Evolutionary conservation across 495 filamentous ascomycete species (phyloP).

Genomic region (Aspergillus panamensis): DNA sequence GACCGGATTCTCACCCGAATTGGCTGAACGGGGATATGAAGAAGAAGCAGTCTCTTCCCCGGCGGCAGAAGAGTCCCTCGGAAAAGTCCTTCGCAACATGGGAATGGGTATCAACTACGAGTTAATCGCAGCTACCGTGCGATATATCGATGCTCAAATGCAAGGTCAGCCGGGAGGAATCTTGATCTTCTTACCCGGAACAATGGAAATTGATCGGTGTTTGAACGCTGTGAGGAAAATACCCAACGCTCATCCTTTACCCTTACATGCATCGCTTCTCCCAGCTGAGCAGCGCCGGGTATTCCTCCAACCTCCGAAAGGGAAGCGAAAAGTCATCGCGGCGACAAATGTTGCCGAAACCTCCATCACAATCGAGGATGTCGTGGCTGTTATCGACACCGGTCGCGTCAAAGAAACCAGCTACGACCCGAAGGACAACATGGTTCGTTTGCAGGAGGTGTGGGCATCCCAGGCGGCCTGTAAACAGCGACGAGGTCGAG

Average conservation of each 20-base stretch:
- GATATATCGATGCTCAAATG: constrained; percentile 73
- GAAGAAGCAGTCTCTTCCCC: constrained; percentile 36
- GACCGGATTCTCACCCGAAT: constrained; percentile 64
- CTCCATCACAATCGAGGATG: constrained; percentile 95
- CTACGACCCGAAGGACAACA: constrained; percentile 88
- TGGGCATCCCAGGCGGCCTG: constrained; percentile 95
- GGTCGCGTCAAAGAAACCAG: constrained; percentile 95
- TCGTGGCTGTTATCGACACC: constrained; percentile 94
- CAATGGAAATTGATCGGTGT: constrained; percentile 79
- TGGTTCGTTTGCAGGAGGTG: constrained; percentile 89
- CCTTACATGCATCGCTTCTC: constrained; percentile 87
- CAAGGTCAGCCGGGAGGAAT: constrained; percentile 73
- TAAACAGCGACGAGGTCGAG: constrained; percentile 93
- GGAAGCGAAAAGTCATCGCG: constrained; percentile 85
- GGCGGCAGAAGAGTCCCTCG: constrained; percentile 48
- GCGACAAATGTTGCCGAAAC: constrained; percentile 98
- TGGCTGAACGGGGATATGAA: constrained; percentile 29
- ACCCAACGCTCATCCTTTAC: constrained; percentile 74
- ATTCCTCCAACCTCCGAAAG: constrained; percentile 69
- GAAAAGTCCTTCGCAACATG: constrained; percentile 65
- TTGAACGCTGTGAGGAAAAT: constrained; percentile 64
- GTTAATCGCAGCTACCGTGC: constrained; percentile 73
- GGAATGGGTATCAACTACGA: constrained; percentile 93
- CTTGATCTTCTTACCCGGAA: constrained; percentile 87
- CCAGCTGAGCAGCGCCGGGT: constrained; percentile 83